These are phyloP conservation scores for Clausena lansium DNA, from an alignment of 345 rosid genomes.

Conservation along the genomic window DNA sequence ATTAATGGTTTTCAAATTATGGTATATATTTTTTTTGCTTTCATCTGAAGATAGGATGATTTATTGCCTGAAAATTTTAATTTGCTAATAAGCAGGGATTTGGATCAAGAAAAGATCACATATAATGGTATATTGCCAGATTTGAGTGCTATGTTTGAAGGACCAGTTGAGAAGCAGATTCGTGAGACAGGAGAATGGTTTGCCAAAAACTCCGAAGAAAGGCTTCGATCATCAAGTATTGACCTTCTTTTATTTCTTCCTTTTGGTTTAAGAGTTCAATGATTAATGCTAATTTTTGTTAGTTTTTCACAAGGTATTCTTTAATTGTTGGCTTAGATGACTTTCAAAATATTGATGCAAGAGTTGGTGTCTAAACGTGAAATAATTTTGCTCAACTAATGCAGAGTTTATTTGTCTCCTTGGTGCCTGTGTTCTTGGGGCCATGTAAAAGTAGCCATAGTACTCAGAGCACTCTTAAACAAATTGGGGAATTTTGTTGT, in stretches of 20 bases:
- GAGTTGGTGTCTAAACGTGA: not conserved
- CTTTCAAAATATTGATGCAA: not conserved
- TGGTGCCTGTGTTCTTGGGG: not conserved
- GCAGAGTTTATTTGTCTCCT: not conserved
- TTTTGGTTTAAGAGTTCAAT: not conserved
- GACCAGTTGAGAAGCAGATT: conserved; percentile 58
- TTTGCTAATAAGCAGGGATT: conserved; percentile 31
- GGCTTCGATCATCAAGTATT: conserved; percentile 57
- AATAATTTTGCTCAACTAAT: not conserved
- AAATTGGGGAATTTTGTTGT: not conserved
- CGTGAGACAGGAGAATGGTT: conserved; percentile 75
- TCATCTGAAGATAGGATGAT: not conserved
- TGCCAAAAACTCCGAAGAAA: conserved; percentile 37
- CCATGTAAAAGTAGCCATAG: not conserved
- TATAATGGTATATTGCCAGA: conserved; percentile 50
- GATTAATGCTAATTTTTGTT: not conserved
- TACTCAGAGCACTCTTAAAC: not conserved
- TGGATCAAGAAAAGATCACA: conserved; percentile 38
- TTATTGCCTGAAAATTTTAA: not conserved
- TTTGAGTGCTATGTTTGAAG: conserved; percentile 42
- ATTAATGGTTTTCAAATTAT: not conserved
- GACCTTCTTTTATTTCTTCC: not conserved
- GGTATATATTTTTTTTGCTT: not conserved
- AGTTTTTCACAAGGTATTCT: not conserved
- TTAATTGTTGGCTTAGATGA: not conserved